Conservation (phyloP, 352 stramenopile genomes). For the Phytophthora sp. region DNA sequence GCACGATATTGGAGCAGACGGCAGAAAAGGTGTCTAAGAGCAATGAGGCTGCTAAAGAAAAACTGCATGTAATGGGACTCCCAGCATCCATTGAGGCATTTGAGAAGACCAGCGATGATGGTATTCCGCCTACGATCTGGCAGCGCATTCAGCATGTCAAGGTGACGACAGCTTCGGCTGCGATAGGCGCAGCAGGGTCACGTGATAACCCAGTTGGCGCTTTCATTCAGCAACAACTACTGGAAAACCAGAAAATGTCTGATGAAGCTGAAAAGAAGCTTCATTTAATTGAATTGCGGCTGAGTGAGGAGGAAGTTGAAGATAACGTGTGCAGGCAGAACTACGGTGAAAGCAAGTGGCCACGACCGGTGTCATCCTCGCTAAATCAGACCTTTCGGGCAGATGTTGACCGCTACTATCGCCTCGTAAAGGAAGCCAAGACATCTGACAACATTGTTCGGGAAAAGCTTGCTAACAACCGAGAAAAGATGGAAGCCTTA, state of each 20-base stretch:
- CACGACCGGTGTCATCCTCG: slow-evolving; percentile 50
- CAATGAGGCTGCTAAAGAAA: slow-evolving; percentile 58
- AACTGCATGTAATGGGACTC: slow-evolving; percentile 62
- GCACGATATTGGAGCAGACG: slow-evolving; percentile 46
- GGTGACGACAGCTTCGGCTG: slow-evolving; percentile 19
- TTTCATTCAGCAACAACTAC: slow-evolving; percentile 56
- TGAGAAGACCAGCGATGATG: slow-evolving; percentile 65
- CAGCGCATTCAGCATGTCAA: slow-evolving; percentile 62
- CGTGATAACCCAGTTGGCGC: slow-evolving; percentile 36
- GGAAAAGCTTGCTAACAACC: slow-evolving; percentile 47
- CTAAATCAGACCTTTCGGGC: slow-evolving; percentile 65
- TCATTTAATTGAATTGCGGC: slow-evolving; percentile 50
- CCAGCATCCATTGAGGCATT: slow-evolving; percentile 84
- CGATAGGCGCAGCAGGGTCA: slow-evolving; percentile 20
- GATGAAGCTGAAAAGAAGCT: slow-evolving; percentile 67
- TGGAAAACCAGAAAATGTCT: slow-evolving; percentile 58
- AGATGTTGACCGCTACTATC: slow-evolving; percentile 79
- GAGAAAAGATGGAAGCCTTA: slow-evolving; percentile 45
- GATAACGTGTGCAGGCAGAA: slow-evolving; percentile 75
- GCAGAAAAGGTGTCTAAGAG: slow-evolving; percentile 48
- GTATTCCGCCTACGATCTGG: slow-evolving; percentile 63
- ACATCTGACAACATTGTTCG: slow-evolving; percentile 69
- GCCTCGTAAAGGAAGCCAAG: slow-evolving; percentile 74
- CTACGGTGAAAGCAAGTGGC: slow-evolving; percentile 66
- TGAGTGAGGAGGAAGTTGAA: slow-evolving; percentile 67